Evolutionary conservation across 2,329 filamentous ascomycete species (phyloP).

Genomic region (Colletotrichum tamarilloi): DNA sequence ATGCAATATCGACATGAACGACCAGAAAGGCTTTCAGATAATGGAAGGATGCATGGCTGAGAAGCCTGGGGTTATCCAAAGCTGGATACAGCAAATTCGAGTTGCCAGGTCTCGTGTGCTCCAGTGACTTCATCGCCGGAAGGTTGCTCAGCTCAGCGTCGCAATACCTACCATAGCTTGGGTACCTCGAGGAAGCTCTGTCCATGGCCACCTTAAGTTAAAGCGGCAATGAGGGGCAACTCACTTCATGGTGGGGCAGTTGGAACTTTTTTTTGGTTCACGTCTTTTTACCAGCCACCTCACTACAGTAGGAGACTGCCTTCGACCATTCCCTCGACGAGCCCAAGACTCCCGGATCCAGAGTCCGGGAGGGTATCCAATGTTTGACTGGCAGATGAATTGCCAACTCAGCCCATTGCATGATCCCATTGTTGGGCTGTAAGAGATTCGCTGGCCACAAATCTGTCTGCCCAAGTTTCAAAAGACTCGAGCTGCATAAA

Average conservation of each 20-base stretch:
- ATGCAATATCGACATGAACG: background rate
- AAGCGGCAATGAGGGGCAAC: conserved; percentile 74
- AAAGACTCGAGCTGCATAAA: conserved; percentile 24
- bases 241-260: conserved; percentile 67
- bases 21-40: background rate
- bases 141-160: conserved; percentile 20
- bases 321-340: conserved; percentile 6
- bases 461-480: conserved; percentile 28
- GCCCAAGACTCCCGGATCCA: background rate
- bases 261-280: conserved; percentile 43
- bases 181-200: conserved; percentile 14
- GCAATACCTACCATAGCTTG: conserved; percentile 14
- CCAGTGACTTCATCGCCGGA: conserved; percentile 28
- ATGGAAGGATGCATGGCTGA: conserved; percentile 20
- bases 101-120: background rate
- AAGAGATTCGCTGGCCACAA: background rate
- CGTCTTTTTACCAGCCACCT: conserved; percentile 35
- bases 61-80: background rate
- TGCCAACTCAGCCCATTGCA: conserved; percentile 22
- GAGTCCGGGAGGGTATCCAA: background rate
- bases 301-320: conserved; percentile 1
- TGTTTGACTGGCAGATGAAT: conserved; percentile 24
- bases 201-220: conserved; percentile 59
- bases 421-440: conserved; percentile 21
- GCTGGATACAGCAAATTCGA: conserved; percentile 8